Evolutionary conservation across 345 rosid genomes (phyloP), one percentile per base, ranked within the genome.

Genomic region (Bruguiera gymnorhiza): DNA sequence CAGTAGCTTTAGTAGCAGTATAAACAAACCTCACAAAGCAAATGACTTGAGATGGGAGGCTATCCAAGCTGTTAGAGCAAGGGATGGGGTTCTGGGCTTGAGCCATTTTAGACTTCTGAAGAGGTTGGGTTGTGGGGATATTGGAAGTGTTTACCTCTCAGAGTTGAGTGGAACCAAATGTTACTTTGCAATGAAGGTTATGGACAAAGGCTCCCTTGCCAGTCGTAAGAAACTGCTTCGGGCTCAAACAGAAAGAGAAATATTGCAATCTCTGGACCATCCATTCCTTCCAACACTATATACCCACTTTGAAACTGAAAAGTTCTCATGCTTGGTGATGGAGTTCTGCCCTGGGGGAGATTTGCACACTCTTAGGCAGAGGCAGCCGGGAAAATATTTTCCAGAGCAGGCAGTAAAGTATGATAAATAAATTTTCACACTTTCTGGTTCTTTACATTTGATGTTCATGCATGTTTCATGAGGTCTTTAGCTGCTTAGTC

Each of bases 281-380:
- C 97, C 97, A 8, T 93, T 93, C 84, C 95, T 92, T 73, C 97
- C 98, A 7, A 87, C 95, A 0, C 91, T 93, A 27, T 93, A 93
- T 65, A 83, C 88, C 27, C 95, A 93, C 62, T 93, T 93, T 70
- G 98, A 93, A 83, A 90, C 97, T 2, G 97, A 93, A 63, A 93
- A 90, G 73, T 93, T 92, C 80, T 88, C 97, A 0, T 93, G 97
- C 81, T 75, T 93, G 77, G 89, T 93, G 62, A 93, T 93, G 98
- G 98, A 89, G 70, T 92, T 88, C 73, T 92, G 98, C 76, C 93
- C 96, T 54, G 98, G 98, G 61, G 96, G 98, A 43, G 97, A 93
- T 67, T 75, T 90, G 83, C 98, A 93, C 75, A 81, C 98, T 24
- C 95, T 93, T 65, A 79, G 98, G 71, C 98, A 93, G 89, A 84